Evolutionary conservation across 192 early-diverging fungal species (phyloP), one percentile per base, ranked within the genome.

Genomic region (Helicostylum pulchrum): DNA sequence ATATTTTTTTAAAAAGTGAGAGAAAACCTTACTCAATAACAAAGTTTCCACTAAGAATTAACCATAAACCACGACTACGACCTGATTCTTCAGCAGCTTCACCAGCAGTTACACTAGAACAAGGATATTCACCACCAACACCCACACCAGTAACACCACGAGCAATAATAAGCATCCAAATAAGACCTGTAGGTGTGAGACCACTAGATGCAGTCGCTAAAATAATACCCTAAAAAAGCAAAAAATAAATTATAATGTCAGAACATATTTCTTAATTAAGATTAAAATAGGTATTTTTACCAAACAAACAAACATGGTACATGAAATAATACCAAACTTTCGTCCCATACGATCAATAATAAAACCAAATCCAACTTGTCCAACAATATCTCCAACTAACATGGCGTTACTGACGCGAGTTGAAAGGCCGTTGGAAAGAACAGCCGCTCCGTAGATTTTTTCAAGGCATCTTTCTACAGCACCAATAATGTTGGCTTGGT

Each of bases 41-140:
- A 62, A 79, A 79, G 62, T 79, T 76, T 61, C 74, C 75, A 68
- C 75, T 71, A 42, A 79, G 39, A 47, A 79, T 72, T 48, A 79
- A 70, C 59, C 75, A 70, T 66, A 84, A 81, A 23, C 77, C 78
- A 47, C 74, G 74, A 17, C 73, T 67, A 56, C 74, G 73, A 39
- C 72, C 66, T 36, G 69, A 67, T 66, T 76, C 78, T 34, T 82
- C 80, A 23, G 80, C 78, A 51, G 78, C 76, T 61, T 82, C 80
- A 43, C 71, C 69, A n/a, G 80, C 76, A 45, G 78, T 68, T 9
- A 76, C 76, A 44, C 78, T 77, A 7, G 76, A 80, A 51, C 78
- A 79, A 53, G 80, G 80, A 47, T 82, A 82, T 57, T 82, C 77
- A 12, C 80, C 80, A 46, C 80, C 80, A 42, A 76, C 72, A 48